Conservation (phyloP, 768 basidiomycete species). For the Termitomyces heimii region DNA sequence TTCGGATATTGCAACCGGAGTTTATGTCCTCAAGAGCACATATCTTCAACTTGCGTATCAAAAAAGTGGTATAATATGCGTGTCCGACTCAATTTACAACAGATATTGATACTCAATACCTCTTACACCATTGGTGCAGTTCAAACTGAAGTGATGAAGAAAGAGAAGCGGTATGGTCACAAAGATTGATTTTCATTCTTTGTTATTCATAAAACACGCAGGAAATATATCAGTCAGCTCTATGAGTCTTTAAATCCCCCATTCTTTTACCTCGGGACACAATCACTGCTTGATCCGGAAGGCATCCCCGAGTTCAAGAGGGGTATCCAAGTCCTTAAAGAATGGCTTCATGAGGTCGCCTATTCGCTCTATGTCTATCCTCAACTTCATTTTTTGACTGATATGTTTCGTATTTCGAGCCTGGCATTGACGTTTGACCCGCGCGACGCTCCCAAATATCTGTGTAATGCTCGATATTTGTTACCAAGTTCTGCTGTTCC, state of each 20-base stretch:
- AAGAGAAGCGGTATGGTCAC: conserved; percentile 16
- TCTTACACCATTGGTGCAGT: conserved; percentile 8
- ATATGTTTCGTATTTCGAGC: conserved; percentile 27
- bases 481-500: not conserved
- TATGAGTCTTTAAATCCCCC: conserved; percentile 47
- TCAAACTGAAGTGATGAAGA: conserved; percentile 2
- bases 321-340: conserved; percentile 29
- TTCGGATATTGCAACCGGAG: conserved; percentile 23
- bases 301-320: conserved; percentile 33
- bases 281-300: conserved; percentile 24
- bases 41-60: conserved; percentile 13
- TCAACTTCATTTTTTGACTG: conserved; percentile 29
- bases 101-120: conserved; percentile 40
- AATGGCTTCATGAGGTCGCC: conserved; percentile 40
- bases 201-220: conserved; percentile 12
- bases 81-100: conserved; percentile 39
- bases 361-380: conserved; percentile 24
- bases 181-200: not conserved
- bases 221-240: conserved; percentile 40
- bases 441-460: conserved; percentile 24
- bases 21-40: conserved; percentile 33
- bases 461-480: conserved; percentile 17
- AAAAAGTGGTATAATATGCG: conserved; percentile 29
- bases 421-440: conserved; percentile 35
- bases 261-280: conserved; percentile 38